Evolutionary conservation across 129 eudicot species (phyloP).

Genomic region (Artemisia annua): DNA sequence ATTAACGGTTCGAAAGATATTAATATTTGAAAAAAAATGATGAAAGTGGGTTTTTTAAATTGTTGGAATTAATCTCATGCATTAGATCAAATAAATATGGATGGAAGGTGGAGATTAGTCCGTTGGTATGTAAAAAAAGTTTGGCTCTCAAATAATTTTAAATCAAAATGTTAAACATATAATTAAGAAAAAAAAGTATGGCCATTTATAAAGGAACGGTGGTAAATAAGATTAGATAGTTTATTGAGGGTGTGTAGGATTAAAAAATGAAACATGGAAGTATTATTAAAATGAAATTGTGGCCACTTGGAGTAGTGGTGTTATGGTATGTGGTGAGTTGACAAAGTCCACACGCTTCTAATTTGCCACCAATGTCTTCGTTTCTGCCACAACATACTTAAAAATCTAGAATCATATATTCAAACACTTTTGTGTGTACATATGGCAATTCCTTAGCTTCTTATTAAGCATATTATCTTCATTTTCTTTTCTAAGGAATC

Average conservation of each 20-base stretch:
- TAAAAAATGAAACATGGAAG: constrained; percentile 15
- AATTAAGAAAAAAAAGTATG: not conserved
- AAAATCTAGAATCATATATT: not conserved
- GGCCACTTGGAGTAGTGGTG: constrained; percentile 31
- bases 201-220: not conserved
- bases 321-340: constrained; percentile 24
- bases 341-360: constrained; percentile 37
- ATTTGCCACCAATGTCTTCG: constrained; percentile 31
- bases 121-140: too few species aligned
- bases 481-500: too few species aligned
- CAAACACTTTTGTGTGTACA: constrained; percentile 16
- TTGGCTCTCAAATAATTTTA: too few species aligned
- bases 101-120: too few species aligned
- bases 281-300: not conserved
- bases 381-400: constrained; percentile 24
- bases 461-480: not conserved
- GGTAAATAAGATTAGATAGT: not conserved
- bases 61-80: too few species aligned
- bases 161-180: not conserved
- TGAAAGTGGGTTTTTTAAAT: too few species aligned
- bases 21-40: too few species aligned
- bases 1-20: too few species aligned
- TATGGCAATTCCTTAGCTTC: constrained; percentile 9
- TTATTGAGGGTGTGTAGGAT: constrained; percentile 10
- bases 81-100: too few species aligned